Evolutionary conservation across 2,329 filamentous ascomycete genomes (phyloP).

Genomic region (Pyrenochaeta sp.): DNA sequence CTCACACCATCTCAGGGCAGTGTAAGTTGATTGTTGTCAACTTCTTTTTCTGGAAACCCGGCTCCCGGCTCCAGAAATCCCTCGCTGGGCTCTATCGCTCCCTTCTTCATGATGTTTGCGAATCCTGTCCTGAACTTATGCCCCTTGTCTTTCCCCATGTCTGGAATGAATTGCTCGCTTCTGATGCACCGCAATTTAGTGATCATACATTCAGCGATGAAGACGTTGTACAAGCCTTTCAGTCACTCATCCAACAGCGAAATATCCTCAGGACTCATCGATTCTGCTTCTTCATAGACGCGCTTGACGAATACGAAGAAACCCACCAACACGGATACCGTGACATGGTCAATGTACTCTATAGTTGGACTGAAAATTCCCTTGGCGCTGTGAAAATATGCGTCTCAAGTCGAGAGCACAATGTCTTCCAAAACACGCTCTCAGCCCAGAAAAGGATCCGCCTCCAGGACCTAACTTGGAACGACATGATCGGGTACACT

Average conservation of each 20-base stretch:
- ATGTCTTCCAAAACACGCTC: slow-evolving; percentile 11
- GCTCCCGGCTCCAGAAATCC: slow-evolving; percentile 26
- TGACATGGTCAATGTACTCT: neutral
- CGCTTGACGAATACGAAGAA: slow-evolving; percentile 13
- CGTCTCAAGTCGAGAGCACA: slow-evolving; percentile 19
- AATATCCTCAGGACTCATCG: slow-evolving; percentile 1
- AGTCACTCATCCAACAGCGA: neutral
- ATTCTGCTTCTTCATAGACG: slow-evolving; percentile 19
- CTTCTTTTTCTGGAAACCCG: slow-evolving; percentile 42
- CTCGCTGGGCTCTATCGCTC: slow-evolving; percentile 33
- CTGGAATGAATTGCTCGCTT: too few relatives aligned
- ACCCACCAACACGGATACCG: slow-evolving; percentile 1
- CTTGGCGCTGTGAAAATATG: slow-evolving; percentile 13
- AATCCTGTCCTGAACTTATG: neutral
- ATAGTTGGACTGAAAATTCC: neutral
- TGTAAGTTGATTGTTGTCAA: slow-evolving; percentile 18
- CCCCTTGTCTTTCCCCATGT: neutral
- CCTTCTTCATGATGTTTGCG: slow-evolving; percentile 21
- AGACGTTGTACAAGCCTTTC: neutral
- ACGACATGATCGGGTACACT: slow-evolving; percentile 6
- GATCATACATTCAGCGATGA: neutral
- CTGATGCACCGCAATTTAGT: neutral
- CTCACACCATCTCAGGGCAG: slow-evolving; percentile 19
- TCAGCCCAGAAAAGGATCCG: slow-evolving; percentile 1
- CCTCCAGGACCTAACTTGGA: slow-evolving; percentile 11